Conservation (phyloP, 352 stramenopile species). For the Blastocystis sp. region DNA sequence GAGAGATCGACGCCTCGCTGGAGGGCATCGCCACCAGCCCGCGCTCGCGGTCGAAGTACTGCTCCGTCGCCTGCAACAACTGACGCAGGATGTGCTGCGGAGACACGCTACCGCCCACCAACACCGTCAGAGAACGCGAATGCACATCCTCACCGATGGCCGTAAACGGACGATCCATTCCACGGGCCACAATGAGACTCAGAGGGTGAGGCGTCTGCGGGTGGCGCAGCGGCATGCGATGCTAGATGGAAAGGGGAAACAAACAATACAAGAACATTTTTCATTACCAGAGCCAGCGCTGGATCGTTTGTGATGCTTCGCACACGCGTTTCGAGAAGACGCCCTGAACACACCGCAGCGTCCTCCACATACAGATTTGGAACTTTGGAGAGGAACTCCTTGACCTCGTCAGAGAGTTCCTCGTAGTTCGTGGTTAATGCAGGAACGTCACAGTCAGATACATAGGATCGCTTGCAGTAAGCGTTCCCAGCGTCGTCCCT, state of each 20-base stretch:
- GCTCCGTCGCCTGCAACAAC: neutral
- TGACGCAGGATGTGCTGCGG: neutral
- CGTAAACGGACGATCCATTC: constrained; percentile 14
- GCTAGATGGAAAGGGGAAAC: neutral
- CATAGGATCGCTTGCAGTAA: constrained; percentile 36
- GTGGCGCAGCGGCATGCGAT: constrained; percentile 47
- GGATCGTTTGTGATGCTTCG: constrained; percentile 52
- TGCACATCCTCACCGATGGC: constrained; percentile 43
- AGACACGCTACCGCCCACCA: neutral
- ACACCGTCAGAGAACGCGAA: constrained; percentile 11
- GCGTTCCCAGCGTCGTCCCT: constrained; percentile 24
- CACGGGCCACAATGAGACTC: constrained; percentile 23
- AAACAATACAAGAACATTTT: constrained; percentile 25
- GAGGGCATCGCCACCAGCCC: neutral
- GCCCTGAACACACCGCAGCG: constrained; percentile 28
- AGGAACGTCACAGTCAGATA: constrained; percentile 18
- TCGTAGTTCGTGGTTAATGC: constrained; percentile 1
- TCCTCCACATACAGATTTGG: constrained; percentile 60
- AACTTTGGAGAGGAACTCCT: constrained; percentile 58
- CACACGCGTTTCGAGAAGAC: neutral
- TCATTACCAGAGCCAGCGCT: constrained; percentile 11
- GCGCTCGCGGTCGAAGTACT: constrained; percentile 15
- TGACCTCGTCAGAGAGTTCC: constrained; percentile 52
- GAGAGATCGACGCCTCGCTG: neutral
- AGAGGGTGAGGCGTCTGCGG: constrained; percentile 43